These are phyloP conservation scores for Castanospermum australe DNA, from an alignment of 306 rosid genomes.

Conservation along the genomic window DNA sequence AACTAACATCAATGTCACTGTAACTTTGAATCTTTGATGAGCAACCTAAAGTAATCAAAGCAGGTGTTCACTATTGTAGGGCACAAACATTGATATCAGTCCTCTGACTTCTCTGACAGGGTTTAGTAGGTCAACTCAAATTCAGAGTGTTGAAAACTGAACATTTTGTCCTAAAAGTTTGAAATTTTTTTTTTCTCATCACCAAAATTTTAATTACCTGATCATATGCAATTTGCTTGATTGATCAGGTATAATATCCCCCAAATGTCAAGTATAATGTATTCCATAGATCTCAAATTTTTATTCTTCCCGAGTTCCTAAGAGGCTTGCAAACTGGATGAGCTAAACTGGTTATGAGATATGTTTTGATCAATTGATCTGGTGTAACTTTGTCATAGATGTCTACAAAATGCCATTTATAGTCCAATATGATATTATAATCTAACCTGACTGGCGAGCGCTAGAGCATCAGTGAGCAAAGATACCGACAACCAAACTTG, in stretches of 20 bases:
- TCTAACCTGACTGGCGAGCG: conserved; percentile 71
- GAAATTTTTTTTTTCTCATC: no score
- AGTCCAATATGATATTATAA: not conserved
- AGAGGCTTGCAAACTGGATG: not conserved
- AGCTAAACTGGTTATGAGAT: not conserved
- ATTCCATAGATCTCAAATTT: not conserved
- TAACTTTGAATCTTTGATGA: no score
- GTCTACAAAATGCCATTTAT: not conserved
- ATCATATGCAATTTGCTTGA: no score
- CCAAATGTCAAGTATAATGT: no score
- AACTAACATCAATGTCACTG: no score
- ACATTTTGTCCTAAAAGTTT: no score
- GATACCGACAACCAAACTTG: conserved; percentile 74
- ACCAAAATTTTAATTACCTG: no score
- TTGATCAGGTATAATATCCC: no score
- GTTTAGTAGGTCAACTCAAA: not conserved
- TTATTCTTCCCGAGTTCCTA: not conserved
- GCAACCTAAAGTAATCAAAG: no score
- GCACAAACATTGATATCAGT: not conserved
- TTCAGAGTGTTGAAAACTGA: not conserved
- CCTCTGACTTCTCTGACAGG: not conserved
- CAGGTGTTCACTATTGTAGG: no score
- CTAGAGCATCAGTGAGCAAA: conserved; percentile 68
- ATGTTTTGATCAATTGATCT: not conserved
- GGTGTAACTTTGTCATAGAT: not conserved